Percentiles rank a stretch among this genome's conserved stretches.
Conservation (phyloP, 2,329 filamentous ascomycete genomes). For the Ophiocordyceps sinensis region DNA sequence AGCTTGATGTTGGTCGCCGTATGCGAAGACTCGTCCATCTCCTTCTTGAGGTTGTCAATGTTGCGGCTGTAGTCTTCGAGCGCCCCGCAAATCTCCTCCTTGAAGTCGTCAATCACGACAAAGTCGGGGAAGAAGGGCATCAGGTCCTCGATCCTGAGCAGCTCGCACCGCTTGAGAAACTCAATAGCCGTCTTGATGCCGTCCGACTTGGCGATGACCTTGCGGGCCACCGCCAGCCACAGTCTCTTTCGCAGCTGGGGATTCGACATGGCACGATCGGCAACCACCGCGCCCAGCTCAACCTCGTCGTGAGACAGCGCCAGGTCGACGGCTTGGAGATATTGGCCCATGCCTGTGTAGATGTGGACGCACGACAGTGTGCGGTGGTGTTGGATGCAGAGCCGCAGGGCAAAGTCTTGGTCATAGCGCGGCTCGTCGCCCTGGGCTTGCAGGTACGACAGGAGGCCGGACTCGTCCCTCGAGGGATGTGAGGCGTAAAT, state of each 20-base stretch:
- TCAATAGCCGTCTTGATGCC: conserved; percentile 90
- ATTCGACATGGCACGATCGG: conserved; percentile 70
- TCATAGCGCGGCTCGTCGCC: conserved; percentile 80
- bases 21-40: conserved; percentile 89
- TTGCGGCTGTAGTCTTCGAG: conserved; percentile 86
- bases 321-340: conserved; percentile 81
- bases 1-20: conserved; percentile 84
- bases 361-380: conserved; percentile 94
- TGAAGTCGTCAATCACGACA: conserved; percentile 97
- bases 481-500: conserved; percentile 83
- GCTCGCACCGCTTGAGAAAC: conserved; percentile 79
- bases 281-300: conserved; percentile 78
- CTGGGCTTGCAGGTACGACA: conserved; percentile 83
- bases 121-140: conserved; percentile 99
- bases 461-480: conserved; percentile 68
- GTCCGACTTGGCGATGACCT: conserved; percentile 74
- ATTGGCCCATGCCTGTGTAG: conserved; percentile 92
- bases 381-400: conserved; percentile 88
- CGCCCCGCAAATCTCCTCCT: conserved; percentile 90
- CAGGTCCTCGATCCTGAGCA: conserved; percentile 87
- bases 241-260: conserved; percentile 77
- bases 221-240: conserved; percentile 89
- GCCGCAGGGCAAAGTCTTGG: conserved; percentile 84
- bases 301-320: conserved; percentile 82
- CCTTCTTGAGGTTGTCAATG: conserved; percentile 74